These are phyloP conservation scores for Russula compacta DNA, from an alignment of 768 basidiomycete species.

Conservation along the genomic window DNA sequence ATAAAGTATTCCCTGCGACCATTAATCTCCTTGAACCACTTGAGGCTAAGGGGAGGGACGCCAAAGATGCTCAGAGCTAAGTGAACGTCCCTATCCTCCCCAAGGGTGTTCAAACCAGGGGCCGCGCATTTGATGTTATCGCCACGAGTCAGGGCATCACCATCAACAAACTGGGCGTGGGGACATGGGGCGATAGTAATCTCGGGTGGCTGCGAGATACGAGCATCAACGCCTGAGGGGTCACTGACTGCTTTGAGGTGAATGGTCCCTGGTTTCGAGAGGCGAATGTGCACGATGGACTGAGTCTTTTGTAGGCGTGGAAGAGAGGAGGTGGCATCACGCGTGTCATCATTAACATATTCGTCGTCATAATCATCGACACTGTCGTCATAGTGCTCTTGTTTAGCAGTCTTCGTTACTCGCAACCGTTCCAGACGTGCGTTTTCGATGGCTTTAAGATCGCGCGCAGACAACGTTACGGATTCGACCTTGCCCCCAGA, in stretches of 20 bases:
- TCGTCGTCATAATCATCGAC: constrained; percentile 64
- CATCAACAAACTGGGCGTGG: constrained; percentile 50
- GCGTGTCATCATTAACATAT: constrained; percentile 15
- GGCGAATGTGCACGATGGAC: constrained; percentile 58
- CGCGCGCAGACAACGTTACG: constrained; percentile 37
- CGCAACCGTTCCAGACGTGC: constrained; percentile 45
- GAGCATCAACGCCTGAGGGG: constrained; percentile 58
- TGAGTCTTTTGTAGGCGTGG: constrained; percentile 65
- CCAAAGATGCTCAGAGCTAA: constrained; percentile 59
- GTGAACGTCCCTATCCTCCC: constrained; percentile 48
- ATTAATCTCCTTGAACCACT: constrained; percentile 65
- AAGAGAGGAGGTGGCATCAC: constrained; percentile 26
- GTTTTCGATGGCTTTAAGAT: constrained; percentile 60
- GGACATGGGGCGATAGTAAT: constrained; percentile 80
- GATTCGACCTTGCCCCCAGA: constrained; percentile 25
- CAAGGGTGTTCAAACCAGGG: constrained; percentile 31
- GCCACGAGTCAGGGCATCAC: constrained; percentile 31
- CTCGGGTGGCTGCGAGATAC: constrained; percentile 53
- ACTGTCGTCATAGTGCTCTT: constrained; percentile 53
- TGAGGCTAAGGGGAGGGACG: constrained; percentile 67
- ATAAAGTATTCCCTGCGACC: constrained; percentile 60
- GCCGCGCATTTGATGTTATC: constrained; percentile 50
- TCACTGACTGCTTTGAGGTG: constrained; percentile 70
- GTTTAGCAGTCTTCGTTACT: constrained; percentile 27
- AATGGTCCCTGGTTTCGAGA: constrained; percentile 65